A percentile compares a stretch with the other conserved stretches of the same genome.
These are phyloP conservation scores for Sarocladium kiliense DNA, from an alignment of 2,329 filamentous ascomycete species.

Conservation along the genomic window DNA sequence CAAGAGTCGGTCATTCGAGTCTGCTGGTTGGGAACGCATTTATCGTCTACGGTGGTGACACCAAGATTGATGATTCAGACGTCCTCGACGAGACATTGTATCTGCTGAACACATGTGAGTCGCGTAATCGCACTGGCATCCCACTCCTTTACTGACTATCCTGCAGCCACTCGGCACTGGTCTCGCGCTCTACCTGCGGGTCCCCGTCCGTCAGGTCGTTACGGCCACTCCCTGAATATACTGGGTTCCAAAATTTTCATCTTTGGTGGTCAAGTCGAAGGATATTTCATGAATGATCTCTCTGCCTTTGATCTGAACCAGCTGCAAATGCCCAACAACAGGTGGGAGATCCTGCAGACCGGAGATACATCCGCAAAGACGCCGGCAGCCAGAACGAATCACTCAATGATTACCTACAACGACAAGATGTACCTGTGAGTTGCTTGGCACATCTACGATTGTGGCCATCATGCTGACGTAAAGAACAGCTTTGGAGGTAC, in stretches of 20 bases:
- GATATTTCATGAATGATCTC: slow-evolving; percentile 96
- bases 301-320: slow-evolving; percentile 95
- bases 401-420: slow-evolving; percentile 84
- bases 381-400: slow-evolving; percentile 89
- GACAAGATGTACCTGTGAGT: slow-evolving; percentile 90
- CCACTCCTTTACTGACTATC: slow-evolving; percentile 3
- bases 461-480: slow-evolving; percentile 11
- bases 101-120: slow-evolving; percentile 92
- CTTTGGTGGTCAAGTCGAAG: slow-evolving; percentile 95
- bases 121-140: slow-evolving; percentile 17
- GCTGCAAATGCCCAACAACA: slow-evolving; percentile 82
- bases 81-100: slow-evolving; percentile 92
- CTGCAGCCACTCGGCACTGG: slow-evolving; percentile 90
- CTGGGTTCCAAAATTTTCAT: slow-evolving; percentile 95
- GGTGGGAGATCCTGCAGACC: slow-evolving; percentile 87
- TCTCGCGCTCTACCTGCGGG: slow-evolving; percentile 87
- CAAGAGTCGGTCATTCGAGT: slow-evolving; percentile 89
- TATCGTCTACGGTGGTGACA: slow-evolving; percentile 97
- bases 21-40: slow-evolving; percentile 96
- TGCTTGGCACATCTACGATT: background rate
- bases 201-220: slow-evolving; percentile 79
- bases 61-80: slow-evolving; percentile 91
- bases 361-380: slow-evolving; percentile 51
- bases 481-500: slow-evolving; percentile 82
- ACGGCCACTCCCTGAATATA: slow-evolving; percentile 95